These are phyloP conservation scores for carrot (Daucus carota) DNA, from an alignment of 129 eudicot genomes.

Conservation along the genomic window DNA sequence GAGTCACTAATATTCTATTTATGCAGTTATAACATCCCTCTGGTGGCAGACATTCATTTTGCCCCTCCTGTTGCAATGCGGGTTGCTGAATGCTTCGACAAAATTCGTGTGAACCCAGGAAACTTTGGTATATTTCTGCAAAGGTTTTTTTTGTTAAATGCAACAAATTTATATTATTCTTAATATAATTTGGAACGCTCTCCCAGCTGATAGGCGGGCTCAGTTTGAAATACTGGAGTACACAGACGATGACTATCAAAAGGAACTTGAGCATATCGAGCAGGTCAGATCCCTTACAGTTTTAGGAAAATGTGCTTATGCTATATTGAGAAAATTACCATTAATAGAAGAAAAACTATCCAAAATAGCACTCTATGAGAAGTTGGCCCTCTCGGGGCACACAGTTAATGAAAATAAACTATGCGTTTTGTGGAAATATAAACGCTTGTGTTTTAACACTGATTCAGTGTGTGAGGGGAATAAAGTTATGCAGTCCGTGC, in stretches of 20 bases:
- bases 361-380: too few relatives aligned
- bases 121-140: slow-evolving; percentile 58
- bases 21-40: slow-evolving; percentile 91
- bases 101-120: slow-evolving; percentile 98
- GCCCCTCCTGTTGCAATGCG: slow-evolving; percentile 92
- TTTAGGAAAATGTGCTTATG: neutral
- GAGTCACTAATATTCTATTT: slow-evolving; percentile 13
- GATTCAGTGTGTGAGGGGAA: too few relatives aligned
- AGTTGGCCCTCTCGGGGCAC: too few relatives aligned
- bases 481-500: too few relatives aligned
- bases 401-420: too few relatives aligned
- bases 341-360: too few relatives aligned
- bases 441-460: too few relatives aligned
- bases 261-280: slow-evolving; percentile 96
- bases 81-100: slow-evolving; percentile 95
- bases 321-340: too few relatives aligned
- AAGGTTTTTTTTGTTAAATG: neutral
- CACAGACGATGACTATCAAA: slow-evolving; percentile 88
- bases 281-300: slow-evolving; percentile 37
- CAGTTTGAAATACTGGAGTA: slow-evolving; percentile 88
- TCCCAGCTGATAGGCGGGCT: slow-evolving; percentile 91
- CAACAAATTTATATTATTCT: neutral
- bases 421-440: too few relatives aligned
- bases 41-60: slow-evolving; percentile 97
- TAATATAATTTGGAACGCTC: slow-evolving; percentile 11